Evolutionary conservation across 306 rosid species (phyloP), one percentile per base, ranked within the genome.

Genomic region (Citrullus amarus): DNA sequence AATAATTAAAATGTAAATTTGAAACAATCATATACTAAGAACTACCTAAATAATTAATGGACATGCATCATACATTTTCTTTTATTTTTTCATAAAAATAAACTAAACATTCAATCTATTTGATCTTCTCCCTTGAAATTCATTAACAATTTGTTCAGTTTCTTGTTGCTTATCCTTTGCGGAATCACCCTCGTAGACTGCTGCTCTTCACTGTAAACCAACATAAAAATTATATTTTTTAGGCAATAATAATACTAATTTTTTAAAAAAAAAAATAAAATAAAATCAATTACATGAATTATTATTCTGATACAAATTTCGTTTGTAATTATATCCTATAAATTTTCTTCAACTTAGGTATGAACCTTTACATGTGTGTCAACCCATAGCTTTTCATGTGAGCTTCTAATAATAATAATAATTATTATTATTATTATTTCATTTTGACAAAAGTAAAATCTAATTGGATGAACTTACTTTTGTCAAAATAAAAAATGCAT

Each of bases 101-200:
- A 56, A 56, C 61, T 8, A 56, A n/a, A 10, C 39, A 4, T 56
- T 66, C 72, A 66, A 34, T 73, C 73, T 53, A 77, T 67, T 36
- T 36, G 78, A 22, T 82, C 9, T 79, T 66, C 90, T 78, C 58
- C 81, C 77, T 79, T 81, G 57, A 86, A 89, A 67, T 85, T 86
- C 84, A 90, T 91, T 92, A 90, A 90, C 77, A 92, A 66, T 83
- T 94, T 86, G 88, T 87, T 90, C 88, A 94, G 67, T 85, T 94
- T 94, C 86, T 92, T 90, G 90, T 90, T 92, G 89, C 92, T 90
- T 46, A 94, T 89, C 82, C 87, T 90, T 77, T 90, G 91, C 51
- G 79, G 93, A 39, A 89, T 83, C 73, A 85, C 85, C 71, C 75
- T 84, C 76, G 76, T 75, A 4, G 79, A 93, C 32, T 81, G 56